These are phyloP conservation scores for Tuber microsphaerosporum DNA, from an alignment of 495 filamentous ascomycete genomes.

Conservation along the genomic window DNA sequence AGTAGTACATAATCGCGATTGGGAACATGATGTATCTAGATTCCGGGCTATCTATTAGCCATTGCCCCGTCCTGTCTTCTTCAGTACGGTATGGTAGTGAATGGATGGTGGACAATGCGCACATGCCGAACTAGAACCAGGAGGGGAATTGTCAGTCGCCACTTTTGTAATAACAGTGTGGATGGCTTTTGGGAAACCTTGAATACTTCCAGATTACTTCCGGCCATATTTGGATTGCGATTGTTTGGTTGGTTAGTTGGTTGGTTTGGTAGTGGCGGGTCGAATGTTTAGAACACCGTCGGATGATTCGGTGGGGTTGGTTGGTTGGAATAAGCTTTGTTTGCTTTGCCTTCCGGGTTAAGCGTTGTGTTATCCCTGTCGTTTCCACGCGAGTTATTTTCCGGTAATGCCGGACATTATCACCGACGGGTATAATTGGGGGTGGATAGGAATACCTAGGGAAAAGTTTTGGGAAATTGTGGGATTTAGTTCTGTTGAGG, in stretches of 20 bases:
- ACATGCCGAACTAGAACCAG: constrained; percentile 35
- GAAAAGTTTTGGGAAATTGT: too few relatives aligned
- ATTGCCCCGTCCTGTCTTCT: constrained; percentile 4
- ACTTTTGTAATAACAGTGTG: background rate
- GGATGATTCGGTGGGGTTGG: background rate
- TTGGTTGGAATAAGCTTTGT: background rate
- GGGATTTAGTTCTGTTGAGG: too few relatives aligned
- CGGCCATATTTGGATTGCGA: constrained; percentile 54
- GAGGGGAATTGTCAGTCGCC: constrained; percentile 13
- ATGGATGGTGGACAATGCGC: constrained; percentile 8
- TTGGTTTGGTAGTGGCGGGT: background rate
- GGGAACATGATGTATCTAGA: constrained; percentile 93
- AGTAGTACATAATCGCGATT: constrained; percentile 99
- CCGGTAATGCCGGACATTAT: background rate
- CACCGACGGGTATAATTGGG: too few relatives aligned
- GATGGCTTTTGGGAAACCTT: constrained; percentile 54
- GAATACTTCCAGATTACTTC: constrained; percentile 90
- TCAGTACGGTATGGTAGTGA: background rate
- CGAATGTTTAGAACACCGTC: background rate
- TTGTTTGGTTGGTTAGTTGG: constrained; percentile 7
- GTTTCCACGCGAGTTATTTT: background rate
- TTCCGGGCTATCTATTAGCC: background rate
- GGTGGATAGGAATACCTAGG: too few relatives aligned
- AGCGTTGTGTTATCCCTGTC: background rate
- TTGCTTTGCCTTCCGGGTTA: background rate